A percentile compares a stretch with the other conserved stretches of the same genome.
phyloP scores from a whole-genome alignment of 768 basidiomycete genomes.

The Mycena galericulata region DNA sequence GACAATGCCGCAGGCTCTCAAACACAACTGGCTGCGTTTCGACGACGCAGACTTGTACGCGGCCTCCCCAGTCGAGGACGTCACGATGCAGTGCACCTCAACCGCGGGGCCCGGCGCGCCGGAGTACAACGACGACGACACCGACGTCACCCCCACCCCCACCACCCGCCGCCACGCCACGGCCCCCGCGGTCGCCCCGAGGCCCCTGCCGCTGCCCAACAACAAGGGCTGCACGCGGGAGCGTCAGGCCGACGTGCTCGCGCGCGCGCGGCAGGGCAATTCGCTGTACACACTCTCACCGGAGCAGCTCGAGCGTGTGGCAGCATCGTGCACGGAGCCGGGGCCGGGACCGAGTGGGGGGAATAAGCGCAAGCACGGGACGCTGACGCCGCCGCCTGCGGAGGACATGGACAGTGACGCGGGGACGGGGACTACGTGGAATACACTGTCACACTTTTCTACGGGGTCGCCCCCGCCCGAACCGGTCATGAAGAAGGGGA shows the following conservation, averaged over 20 bases:
- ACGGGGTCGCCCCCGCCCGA: not conserved
- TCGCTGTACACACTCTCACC: slow-evolving; percentile 61
- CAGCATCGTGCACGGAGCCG: not conserved
- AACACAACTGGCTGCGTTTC: slow-evolving; percentile 79
- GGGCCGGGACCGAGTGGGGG: not conserved
- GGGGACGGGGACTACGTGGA: not conserved
- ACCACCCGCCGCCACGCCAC: not conserved
- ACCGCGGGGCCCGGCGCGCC: not conserved
- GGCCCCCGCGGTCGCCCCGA: slow-evolving; percentile 25
- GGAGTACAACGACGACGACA: not conserved
- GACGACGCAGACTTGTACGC: slow-evolving; percentile 23
- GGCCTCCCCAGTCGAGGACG: not conserved
- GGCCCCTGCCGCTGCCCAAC: slow-evolving; percentile 32
- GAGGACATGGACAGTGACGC: too few species aligned
- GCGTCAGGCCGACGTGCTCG: slow-evolving; percentile 59
- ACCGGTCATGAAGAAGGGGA: slow-evolving; percentile 11
- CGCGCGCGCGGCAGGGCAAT: slow-evolving; percentile 56
- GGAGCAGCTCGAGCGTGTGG: slow-evolving; percentile 58
- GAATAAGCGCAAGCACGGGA: slow-evolving; percentile 5
- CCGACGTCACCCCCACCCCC: not conserved
- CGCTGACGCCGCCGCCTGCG: not conserved
- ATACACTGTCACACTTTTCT: not conserved
- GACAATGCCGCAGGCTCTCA: slow-evolving; percentile 73
- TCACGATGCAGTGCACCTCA: slow-evolving; percentile 3
- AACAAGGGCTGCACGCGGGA: slow-evolving; percentile 47